Percentiles rank a stretch among this genome's conserved stretches.
phyloP scores from a whole-genome alignment of 2,329 filamentous ascomycete genomes.

The Exophiala oligosperma region DNA sequence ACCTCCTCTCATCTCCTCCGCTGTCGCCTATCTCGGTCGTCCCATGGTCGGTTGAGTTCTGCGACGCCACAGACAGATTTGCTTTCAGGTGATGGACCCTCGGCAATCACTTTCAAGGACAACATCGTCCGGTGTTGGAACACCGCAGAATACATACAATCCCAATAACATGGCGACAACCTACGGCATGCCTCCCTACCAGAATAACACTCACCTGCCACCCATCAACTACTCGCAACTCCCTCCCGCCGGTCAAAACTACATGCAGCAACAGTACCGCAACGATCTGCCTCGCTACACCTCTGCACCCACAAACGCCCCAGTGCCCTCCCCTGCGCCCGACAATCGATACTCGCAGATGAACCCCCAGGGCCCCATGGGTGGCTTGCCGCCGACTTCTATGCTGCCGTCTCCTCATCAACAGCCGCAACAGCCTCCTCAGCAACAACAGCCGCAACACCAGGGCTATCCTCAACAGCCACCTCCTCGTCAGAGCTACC shows the following conservation, averaged over 20 bases:
- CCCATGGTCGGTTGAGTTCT: constrained; percentile 25
- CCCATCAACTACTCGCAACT: constrained; percentile 48
- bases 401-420: constrained; percentile 44
- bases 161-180: constrained; percentile 39
- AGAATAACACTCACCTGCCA: constrained; percentile 48
- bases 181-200: constrained; percentile 47
- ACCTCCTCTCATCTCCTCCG: constrained; percentile 1
- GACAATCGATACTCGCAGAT: constrained; percentile 33
- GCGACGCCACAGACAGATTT: constrained; percentile 20
- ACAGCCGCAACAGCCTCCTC: constrained; percentile 41
- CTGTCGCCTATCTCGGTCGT: constrained; percentile 9
- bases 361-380: constrained; percentile 43
- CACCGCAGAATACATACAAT: constrained; percentile 43
- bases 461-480: constrained; percentile 49
- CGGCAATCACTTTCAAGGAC: constrained; percentile 30
- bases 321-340: constrained; percentile 28
- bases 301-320: constrained; percentile 43
- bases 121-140: constrained; percentile 43
- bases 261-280: constrained; percentile 30
- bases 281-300: constrained; percentile 33
- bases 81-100: constrained; percentile 30
- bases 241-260: constrained; percentile 38
- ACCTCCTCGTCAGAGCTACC: constrained; percentile 67
- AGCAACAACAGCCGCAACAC: constrained; percentile 40
- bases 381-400: constrained; percentile 43